Evolutionary conservation across 257 asterid genomes (phyloP), one percentile per base, ranked within the genome.

Genomic region (Solanum chilense): DNA sequence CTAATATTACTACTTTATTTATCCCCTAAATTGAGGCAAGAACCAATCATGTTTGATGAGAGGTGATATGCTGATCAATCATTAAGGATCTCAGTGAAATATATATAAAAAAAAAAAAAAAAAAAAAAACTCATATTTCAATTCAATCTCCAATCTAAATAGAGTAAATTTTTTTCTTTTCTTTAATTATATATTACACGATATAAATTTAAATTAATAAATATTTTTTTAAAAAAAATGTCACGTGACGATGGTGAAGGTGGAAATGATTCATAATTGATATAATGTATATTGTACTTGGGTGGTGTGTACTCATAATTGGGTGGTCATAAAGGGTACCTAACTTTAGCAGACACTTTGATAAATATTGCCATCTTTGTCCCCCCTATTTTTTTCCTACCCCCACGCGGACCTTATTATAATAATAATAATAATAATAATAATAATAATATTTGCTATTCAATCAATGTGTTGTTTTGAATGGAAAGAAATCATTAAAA

Each of bases 251-350:
- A 29, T 18, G 69, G 5, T 58, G 41, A n/a, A 70, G 87, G 5
- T 39, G 44, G 18, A 77, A 77, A 78, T 25, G 11, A 29, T 23
- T 68, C 11, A 68, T 62, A 29, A 68, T 66, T 25, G 86, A 92
- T 62, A 92, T 92, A 89, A 90, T 93, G 92, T 87, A 86, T 88
- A 89, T 58, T 90, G 95, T 91, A 90, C 95, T 92, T 92, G 92
- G 92, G 91, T 87, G 87, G 93, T 92, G 92, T 91, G 94, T 82
- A 75, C 92, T 92, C 92, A 94, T 95, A 90, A 94, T 95, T 91
- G 94, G 94, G 91, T 87, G 92, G 90, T 89, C 88, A 89, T 87
- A 86, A 89, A 90, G 91, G 86, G 84, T 44, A 88, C 92, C 95
- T 83, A 70, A 90, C 96, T 93, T 94, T 92, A 88, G 82, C 90